These are phyloP conservation scores for Dunaliella sp. DNA, from an alignment of 139 green algal genomes.

Conservation along the genomic window DNA sequence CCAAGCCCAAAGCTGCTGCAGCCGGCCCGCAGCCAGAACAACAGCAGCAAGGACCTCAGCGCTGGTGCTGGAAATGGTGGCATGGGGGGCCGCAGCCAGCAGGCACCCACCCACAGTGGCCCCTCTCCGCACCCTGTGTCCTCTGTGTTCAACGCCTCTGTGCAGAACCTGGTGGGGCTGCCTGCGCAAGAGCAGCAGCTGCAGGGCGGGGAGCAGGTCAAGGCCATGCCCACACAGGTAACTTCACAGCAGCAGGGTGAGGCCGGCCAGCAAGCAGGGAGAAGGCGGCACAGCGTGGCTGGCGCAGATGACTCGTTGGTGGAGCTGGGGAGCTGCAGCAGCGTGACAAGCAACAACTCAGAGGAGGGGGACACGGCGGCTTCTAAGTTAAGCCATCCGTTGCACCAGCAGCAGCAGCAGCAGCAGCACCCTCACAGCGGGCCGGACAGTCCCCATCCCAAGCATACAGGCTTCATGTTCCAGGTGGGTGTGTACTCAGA, in stretches of 20 bases:
- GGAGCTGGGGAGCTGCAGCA: background rate
- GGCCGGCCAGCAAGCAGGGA: no score
- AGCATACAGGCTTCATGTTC: background rate
- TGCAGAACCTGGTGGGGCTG: background rate
- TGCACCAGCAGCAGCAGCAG: background rate
- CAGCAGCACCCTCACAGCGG: background rate
- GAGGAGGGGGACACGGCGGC: background rate
- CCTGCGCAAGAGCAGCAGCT: background rate
- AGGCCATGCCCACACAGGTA: no score
- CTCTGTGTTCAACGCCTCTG: background rate
- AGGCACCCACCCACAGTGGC: background rate
- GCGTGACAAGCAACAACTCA: background rate
- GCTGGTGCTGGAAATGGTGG: no score
- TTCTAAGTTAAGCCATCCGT: background rate
- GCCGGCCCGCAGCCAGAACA: background rate
- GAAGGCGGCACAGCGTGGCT: no score
- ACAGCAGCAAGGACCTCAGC: background rate
- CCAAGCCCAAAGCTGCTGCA: background rate
- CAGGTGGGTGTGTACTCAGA: background rate
- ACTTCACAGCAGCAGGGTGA: no score
- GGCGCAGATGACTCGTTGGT: background rate
- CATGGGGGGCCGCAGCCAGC: no score
- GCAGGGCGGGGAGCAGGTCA: background rate
- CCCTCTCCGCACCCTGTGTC: no score
- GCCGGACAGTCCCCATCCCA: background rate